phyloP scores from a whole-genome alignment of 352 stramenopile genomes.

The Phytophthora europaea region DNA sequence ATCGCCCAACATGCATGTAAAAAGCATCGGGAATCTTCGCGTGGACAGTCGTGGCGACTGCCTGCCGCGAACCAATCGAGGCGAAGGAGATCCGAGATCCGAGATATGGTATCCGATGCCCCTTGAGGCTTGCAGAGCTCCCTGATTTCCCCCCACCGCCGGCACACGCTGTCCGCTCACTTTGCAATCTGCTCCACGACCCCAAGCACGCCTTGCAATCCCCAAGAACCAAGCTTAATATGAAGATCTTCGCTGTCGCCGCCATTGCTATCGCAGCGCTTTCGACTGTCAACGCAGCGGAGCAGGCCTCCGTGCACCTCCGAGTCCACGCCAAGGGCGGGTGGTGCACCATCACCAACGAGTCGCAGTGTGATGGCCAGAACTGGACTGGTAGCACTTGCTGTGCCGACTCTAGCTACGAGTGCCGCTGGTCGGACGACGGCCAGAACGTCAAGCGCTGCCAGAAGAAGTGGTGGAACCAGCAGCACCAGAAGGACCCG shows the following conservation, averaged over 20 bases:
- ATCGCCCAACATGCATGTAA: background rate
- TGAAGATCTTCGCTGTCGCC: conserved; percentile 14
- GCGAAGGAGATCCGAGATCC: background rate
- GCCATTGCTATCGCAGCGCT: background rate
- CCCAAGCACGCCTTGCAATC: background rate
- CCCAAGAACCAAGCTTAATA: background rate
- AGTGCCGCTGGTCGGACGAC: too few species aligned
- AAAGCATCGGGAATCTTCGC: background rate
- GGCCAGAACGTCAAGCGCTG: conserved; percentile 12
- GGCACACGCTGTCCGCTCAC: background rate
- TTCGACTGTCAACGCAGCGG: conserved; percentile 3
- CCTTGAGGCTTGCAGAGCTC: background rate
- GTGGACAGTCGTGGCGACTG: background rate
- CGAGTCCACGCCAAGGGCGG: conserved; percentile 3
- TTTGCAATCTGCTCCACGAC: background rate
- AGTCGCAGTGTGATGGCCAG: background rate
- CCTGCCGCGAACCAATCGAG: background rate
- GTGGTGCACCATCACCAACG: conserved; percentile 13
- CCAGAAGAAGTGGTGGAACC: conserved; percentile 7
- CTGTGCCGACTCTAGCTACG: background rate
- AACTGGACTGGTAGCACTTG: background rate
- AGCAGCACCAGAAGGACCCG: background rate
- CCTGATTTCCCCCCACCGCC: background rate
- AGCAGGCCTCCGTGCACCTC: conserved; percentile 11
- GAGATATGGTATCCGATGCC: background rate